Conservation (phyloP, 2,329 filamentous ascomycete species). For the Sporothrix luriei region DNA sequence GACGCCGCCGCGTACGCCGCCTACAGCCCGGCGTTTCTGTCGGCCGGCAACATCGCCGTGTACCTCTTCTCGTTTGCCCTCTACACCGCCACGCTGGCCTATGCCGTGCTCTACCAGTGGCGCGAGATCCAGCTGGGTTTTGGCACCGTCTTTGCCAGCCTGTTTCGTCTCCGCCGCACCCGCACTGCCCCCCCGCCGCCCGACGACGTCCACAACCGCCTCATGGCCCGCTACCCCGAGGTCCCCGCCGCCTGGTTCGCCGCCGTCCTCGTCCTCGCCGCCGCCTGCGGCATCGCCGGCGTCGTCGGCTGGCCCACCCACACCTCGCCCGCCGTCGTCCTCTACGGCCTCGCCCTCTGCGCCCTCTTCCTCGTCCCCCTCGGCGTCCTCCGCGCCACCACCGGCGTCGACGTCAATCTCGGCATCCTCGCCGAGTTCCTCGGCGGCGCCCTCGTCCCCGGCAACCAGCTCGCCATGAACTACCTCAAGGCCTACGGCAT, state of each 20-base stretch:
- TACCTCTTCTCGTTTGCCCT: slow-evolving; percentile 61
- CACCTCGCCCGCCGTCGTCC: slow-evolving; percentile 55
- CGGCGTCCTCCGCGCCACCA: slow-evolving; percentile 58
- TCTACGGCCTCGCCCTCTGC: slow-evolving; percentile 54
- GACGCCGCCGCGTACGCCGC: slow-evolving; percentile 46
- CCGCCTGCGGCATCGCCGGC: slow-evolving; percentile 51
- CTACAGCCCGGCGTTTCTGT: slow-evolving; percentile 57
- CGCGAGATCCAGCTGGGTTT: slow-evolving; percentile 33
- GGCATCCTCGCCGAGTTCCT: slow-evolving; percentile 59
- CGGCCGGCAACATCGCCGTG: slow-evolving; percentile 54
- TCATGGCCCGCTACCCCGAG: slow-evolving; percentile 53
- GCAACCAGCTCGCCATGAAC: slow-evolving; percentile 57
- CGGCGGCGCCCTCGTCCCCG: slow-evolving; percentile 53
- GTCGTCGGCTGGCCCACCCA: slow-evolving; percentile 55
- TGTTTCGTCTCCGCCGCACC: slow-evolving; percentile 21
- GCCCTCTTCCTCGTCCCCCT: slow-evolving; percentile 56
- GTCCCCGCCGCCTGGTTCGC: slow-evolving; percentile 61
- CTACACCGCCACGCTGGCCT: slow-evolving; percentile 56
- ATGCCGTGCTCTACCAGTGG: slow-evolving; percentile 50
- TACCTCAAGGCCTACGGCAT: slow-evolving; percentile 50
- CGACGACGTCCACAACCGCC: slow-evolving; percentile 50
- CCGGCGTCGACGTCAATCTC: slow-evolving; percentile 54
- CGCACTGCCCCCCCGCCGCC: not conserved
- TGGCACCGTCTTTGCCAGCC: slow-evolving; percentile 21
- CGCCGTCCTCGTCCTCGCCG: slow-evolving; percentile 47